Conservation (phyloP, 139 green algal genomes). For the Tetradesmus obliquus region DNA sequence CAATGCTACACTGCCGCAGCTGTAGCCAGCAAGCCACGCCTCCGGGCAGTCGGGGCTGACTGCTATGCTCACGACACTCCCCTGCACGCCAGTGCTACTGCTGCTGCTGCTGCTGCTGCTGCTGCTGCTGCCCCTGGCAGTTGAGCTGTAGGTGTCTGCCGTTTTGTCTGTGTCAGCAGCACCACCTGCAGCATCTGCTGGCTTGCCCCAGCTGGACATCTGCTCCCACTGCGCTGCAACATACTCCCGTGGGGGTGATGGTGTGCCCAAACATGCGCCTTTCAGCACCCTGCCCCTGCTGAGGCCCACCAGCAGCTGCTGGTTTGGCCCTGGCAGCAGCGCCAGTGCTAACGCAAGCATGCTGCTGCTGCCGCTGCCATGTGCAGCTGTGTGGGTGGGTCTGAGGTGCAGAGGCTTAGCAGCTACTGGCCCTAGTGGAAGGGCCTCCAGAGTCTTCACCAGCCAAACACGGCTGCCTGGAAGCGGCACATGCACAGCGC, state of each 20-base stretch:
- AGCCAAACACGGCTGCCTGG: slow-evolving; percentile 61
- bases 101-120: not conserved
- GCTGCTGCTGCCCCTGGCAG: not conserved
- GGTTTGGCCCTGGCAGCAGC: slow-evolving; percentile 34
- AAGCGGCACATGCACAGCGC: not conserved
- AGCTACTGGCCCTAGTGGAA: slow-evolving; percentile 51
- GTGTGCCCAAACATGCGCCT: slow-evolving; percentile 53
- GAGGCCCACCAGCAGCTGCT: slow-evolving; percentile 57
- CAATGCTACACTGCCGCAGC: slow-evolving; percentile 56
- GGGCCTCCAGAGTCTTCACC: slow-evolving; percentile 37
- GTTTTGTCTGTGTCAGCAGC: not conserved
- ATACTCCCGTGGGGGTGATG: slow-evolving; percentile 59
- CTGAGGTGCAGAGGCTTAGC: not conserved
- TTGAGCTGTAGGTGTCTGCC: not conserved
- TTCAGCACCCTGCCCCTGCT: slow-evolving; percentile 52
- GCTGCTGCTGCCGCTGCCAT: not conserved
- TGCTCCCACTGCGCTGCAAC: slow-evolving; percentile 42
- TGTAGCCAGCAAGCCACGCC: slow-evolving; percentile 48
- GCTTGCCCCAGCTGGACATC: not conserved
- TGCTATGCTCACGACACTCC: slow-evolving; percentile 45
- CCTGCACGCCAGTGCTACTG: not conserved
- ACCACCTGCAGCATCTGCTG: not conserved
- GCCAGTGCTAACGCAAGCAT: not conserved
- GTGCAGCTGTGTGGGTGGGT: not conserved
- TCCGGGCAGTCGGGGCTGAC: slow-evolving; percentile 42